Conservation (phyloP, 2,329 filamentous ascomycete genomes). For the Clarireedia homoeocarpa region DNA sequence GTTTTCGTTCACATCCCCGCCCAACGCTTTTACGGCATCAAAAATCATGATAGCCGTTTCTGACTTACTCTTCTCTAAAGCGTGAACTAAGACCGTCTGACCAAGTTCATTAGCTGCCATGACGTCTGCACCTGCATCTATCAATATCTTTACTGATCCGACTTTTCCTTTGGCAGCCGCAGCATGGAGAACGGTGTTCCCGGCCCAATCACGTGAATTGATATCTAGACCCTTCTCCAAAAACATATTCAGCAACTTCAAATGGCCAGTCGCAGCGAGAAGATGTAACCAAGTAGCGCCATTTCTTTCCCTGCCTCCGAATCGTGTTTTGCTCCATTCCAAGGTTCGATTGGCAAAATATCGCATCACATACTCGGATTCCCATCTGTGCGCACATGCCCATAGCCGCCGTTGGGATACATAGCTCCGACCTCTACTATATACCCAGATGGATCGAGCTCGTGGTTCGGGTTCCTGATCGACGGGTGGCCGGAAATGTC, state of each 20-base stretch:
- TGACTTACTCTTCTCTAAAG: neutral
- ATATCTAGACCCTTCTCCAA: conserved; percentile 1
- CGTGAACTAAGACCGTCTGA: conserved; percentile 3
- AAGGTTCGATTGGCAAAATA: conserved; percentile 2
- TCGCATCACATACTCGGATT: conserved; percentile 2
- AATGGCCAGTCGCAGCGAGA: neutral
- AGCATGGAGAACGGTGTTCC: conserved; percentile 3
- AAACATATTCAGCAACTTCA: conserved; percentile 1
- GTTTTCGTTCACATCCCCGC: conserved; percentile 4
- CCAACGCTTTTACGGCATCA: neutral
- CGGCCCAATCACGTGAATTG: conserved; percentile 6
- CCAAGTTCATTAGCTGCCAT: neutral
- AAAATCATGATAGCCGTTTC: neutral
- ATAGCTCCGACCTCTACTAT: conserved; percentile 6
- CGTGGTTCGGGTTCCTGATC: conserved; percentile 3
- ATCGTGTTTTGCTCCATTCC: conserved; percentile 2
- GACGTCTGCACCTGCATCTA: neutral
- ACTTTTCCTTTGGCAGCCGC: neutral
- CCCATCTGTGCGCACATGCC: neutral
- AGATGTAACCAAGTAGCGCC: conserved; percentile 9
- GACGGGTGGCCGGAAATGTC: neutral
- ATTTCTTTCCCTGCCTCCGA: conserved; percentile 8
- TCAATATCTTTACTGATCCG: neutral
- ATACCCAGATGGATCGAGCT: conserved; percentile 6
- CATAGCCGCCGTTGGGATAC: conserved; percentile 6